A percentile compares a stretch with the other conserved stretches of the same genome.
phyloP scores from a whole-genome alignment of 768 basidiomycete species.

The Tricholomella constricta region DNA sequence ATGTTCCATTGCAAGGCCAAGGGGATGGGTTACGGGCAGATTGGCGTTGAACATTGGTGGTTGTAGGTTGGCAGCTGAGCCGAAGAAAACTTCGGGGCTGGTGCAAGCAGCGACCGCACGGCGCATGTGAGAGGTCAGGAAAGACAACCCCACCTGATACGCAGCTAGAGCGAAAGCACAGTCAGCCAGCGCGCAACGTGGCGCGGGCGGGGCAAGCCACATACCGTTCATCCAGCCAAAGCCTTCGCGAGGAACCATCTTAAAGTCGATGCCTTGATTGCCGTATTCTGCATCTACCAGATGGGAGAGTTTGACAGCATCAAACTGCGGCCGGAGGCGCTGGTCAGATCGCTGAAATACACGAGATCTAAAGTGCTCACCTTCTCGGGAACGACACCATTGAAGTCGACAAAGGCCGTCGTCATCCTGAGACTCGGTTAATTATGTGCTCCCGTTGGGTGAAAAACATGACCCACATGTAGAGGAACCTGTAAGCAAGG shows the following conservation, averaged over 20 bases:
- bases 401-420: constrained; percentile 93
- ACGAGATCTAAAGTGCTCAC: constrained; percentile 34
- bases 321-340: constrained; percentile 58
- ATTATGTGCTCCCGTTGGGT: not conserved
- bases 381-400: constrained; percentile 98
- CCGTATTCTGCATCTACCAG: constrained; percentile 97
- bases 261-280: constrained; percentile 96
- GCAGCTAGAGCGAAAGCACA: constrained; percentile 56
- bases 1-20: constrained; percentile 65
- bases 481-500: constrained; percentile 94
- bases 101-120: constrained; percentile 95
- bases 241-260: constrained; percentile 95
- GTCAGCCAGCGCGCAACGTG: constrained; percentile 4
- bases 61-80: constrained; percentile 44
- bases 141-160: constrained; percentile 95
- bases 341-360: constrained; percentile 1
- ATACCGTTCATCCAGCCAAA: constrained; percentile 98
- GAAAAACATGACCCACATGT: constrained; percentile 62
- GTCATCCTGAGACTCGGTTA: constrained; percentile 69
- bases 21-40: constrained; percentile 51
- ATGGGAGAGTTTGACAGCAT: constrained; percentile 94
- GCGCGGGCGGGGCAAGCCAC: constrained; percentile 24
- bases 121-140: constrained; percentile 91
- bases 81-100: constrained; percentile 88
- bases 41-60: constrained; percentile 37